Evolutionary conservation across 352 stramenopile species (phyloP).

Genomic region (Phytophthora multivora): DNA sequence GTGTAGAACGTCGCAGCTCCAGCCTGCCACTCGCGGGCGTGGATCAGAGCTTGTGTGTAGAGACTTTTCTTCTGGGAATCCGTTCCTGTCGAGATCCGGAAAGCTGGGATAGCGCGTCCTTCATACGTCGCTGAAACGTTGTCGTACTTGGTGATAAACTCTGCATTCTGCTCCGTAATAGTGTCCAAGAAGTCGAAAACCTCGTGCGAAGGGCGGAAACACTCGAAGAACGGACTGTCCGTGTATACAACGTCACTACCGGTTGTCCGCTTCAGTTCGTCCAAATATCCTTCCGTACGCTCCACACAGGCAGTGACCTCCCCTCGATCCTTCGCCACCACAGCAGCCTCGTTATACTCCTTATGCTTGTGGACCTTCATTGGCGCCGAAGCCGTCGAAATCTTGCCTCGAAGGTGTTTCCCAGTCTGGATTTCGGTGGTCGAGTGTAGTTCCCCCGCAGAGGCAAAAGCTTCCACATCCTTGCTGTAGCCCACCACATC

Average conservation of each 20-base stretch:
- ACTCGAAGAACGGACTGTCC: slow-evolving; percentile 70
- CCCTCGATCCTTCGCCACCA: slow-evolving; percentile 45
- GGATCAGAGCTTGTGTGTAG: slow-evolving; percentile 71
- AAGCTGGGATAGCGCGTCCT: slow-evolving; percentile 58
- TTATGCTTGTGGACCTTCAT: slow-evolving; percentile 43
- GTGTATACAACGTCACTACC: slow-evolving; percentile 33
- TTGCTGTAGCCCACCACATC: slow-evolving; percentile 36
- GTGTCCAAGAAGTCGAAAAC: slow-evolving; percentile 68
- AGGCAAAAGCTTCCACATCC: slow-evolving; percentile 30
- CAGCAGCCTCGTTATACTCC: slow-evolving; percentile 29
- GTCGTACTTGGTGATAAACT: slow-evolving; percentile 58
- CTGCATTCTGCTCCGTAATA: slow-evolving; percentile 44
- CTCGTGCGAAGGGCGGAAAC: slow-evolving; percentile 66
- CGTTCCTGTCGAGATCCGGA: slow-evolving; percentile 53
- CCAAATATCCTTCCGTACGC: slow-evolving; percentile 54
- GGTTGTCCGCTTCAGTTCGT: slow-evolving; percentile 26
- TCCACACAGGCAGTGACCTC: slow-evolving; percentile 52
- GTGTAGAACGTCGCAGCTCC: slow-evolving; percentile 53
- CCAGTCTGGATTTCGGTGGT: slow-evolving; percentile 22
- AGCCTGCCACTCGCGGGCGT: slow-evolving; percentile 62
- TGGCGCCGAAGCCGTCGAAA: slow-evolving; percentile 16
- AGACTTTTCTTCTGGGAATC: slow-evolving; percentile 37
- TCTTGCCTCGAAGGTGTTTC: slow-evolving; percentile 24
- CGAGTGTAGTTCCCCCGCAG: slow-evolving; percentile 20
- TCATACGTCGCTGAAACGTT: slow-evolving; percentile 62